Evolutionary conservation across 2,329 filamentous ascomycete species (phyloP).

Genomic region (Colletotrichum chlorophyti): DNA sequence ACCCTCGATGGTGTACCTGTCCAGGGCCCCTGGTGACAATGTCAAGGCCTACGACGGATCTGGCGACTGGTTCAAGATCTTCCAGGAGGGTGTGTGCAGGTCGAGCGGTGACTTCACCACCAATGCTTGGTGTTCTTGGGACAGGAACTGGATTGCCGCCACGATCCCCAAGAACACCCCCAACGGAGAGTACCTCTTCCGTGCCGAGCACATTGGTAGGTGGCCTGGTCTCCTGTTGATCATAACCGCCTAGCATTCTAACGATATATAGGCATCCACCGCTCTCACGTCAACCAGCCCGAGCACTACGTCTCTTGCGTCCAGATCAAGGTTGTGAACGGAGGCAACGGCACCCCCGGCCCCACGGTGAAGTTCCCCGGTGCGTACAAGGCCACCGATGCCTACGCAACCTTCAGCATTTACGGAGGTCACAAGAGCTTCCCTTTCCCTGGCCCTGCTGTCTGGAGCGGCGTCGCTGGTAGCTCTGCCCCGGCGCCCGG

Average conservation of each 20-base stretch:
- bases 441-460: constrained; percentile 15
- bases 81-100: constrained; percentile 33
- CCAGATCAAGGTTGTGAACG: constrained; percentile 31
- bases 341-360: constrained; percentile 30
- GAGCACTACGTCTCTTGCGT: constrained; percentile 31
- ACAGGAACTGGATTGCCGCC: constrained; percentile 36
- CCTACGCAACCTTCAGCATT: constrained; percentile 33
- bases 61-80: constrained; percentile 36
- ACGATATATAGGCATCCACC: constrained; percentile 21
- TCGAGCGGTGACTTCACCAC: constrained; percentile 30
- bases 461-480: constrained; percentile 12
- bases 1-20: constrained; percentile 35
- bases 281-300: constrained; percentile 33
- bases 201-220: constrained; percentile 41
- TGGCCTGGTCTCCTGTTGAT: background rate
- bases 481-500: too few relatives aligned
- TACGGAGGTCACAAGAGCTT: constrained; percentile 30
- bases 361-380: constrained; percentile 39
- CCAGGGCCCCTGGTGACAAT: constrained; percentile 33
- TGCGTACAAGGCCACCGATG: constrained; percentile 35
- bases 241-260: background rate
- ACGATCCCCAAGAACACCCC: constrained; percentile 42
- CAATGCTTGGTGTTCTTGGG: constrained; percentile 33
- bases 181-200: constrained; percentile 44
- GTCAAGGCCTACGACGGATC: constrained; percentile 37